phyloP scores from a whole-genome alignment of 1,284 basidiomycete species.

The Cerrena zonata region DNA sequence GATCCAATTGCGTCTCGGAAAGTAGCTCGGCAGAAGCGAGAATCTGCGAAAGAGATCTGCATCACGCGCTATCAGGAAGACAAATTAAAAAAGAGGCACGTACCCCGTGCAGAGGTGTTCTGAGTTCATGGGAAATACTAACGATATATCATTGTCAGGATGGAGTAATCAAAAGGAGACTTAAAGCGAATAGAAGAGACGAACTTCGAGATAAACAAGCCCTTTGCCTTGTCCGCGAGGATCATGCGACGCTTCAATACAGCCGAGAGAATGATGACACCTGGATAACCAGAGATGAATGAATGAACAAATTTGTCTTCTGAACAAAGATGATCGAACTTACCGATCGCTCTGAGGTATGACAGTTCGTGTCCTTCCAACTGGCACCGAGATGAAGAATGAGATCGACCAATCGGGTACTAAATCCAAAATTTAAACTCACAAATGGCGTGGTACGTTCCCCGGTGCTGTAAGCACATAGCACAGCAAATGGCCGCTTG shows the following conservation, averaged over 20 bases:
- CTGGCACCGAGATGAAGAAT: slow-evolving; percentile 31
- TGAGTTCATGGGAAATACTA: slow-evolving; percentile 90
- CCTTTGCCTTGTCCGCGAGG: slow-evolving; percentile 88
- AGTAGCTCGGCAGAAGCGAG: slow-evolving; percentile 87
- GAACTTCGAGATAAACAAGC: slow-evolving; percentile 84
- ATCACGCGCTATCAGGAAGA: slow-evolving; percentile 3
- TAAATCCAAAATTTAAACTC: slow-evolving; percentile 22
- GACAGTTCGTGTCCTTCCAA: slow-evolving; percentile 90
- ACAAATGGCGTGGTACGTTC: slow-evolving; percentile 77
- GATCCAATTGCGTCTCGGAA: slow-evolving; percentile 74
- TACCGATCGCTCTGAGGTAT: slow-evolving; percentile 82
- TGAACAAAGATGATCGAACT: slow-evolving; percentile 11
- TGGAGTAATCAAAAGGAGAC: slow-evolving; percentile 3
- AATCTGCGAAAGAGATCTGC: slow-evolving; percentile 44
- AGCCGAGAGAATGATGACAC: slow-evolving; percentile 90
- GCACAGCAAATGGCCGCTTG: slow-evolving; percentile 85
- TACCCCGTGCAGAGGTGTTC: slow-evolving; percentile 84
- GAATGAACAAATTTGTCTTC: neutral
- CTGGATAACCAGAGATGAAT: slow-evolving; percentile 28
- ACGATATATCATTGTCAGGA: neutral
- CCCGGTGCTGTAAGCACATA: slow-evolving; percentile 85
- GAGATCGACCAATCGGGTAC: neutral
- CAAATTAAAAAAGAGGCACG: slow-evolving; percentile 17
- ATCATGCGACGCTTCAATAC: slow-evolving; percentile 91
- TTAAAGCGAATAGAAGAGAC: slow-evolving; percentile 21